These are phyloP conservation scores for Phaffia rhodozyma DNA, from an alignment of 1,284 basidiomycete species.

Conservation along the genomic window DNA sequence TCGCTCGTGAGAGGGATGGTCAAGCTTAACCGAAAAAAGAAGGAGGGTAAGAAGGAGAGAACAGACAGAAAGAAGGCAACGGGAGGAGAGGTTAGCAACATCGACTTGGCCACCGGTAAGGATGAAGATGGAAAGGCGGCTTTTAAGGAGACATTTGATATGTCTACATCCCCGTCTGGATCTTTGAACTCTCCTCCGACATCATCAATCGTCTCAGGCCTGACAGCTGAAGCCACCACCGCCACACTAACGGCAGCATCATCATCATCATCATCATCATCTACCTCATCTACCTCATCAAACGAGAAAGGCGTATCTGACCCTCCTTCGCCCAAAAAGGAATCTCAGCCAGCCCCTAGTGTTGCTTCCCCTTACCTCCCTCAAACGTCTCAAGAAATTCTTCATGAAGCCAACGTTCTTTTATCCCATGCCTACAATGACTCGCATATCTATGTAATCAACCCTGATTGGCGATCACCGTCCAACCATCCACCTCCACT, in stretches of 20 bases:
- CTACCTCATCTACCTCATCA: neutral
- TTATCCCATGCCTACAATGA: constrained; percentile 55
- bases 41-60: constrained; percentile 18
- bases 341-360: neutral
- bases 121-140: neutral
- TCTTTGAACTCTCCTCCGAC: too few relatives aligned
- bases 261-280: neutral
- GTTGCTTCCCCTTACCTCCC: constrained; percentile 37
- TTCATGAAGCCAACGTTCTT: constrained; percentile 58
- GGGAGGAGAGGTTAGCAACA: neutral
- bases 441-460: neutral
- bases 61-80: constrained; percentile 8
- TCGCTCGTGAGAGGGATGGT: constrained; percentile 22
- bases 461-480: constrained; percentile 9
- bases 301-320: neutral
- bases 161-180: too few relatives aligned
- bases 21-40: constrained; percentile 20
- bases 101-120: neutral
- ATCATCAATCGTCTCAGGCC: constrained; percentile 1
- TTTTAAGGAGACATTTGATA: neutral
- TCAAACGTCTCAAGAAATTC: constrained; percentile 57
- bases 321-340: neutral
- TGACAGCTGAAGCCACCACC: constrained; percentile 2
- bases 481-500: constrained; percentile 38
- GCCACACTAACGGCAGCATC: neutral